Base-by-base conservation (phyloP, 352 stramenopile genomes). In the Globisporangium irregulare region DNA sequence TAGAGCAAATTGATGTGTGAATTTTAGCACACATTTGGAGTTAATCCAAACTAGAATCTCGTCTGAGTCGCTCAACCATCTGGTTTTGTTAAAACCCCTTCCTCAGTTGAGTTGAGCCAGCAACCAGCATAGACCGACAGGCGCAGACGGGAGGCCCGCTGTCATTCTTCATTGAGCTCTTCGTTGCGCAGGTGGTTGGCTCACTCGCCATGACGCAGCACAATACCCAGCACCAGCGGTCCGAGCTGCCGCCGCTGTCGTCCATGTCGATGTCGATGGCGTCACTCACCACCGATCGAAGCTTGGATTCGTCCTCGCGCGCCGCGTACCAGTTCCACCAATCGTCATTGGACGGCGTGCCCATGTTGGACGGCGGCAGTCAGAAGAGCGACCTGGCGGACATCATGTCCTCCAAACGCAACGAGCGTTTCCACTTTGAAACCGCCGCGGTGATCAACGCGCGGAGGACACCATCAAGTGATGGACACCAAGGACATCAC, bases 321-420 rank as follows among this genome's bases (percentile, higher is more conserved):
- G 60, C 64, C 24, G 32, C 14, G 9, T 55, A 58, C 41, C 36
- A 55, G 24, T 68, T 51, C 63, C 4, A 48, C 18, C 12, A 41
- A 55, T 18, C n/a, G 22, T 9, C 46, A 5, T 24, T 54, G 5
- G 55, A 32, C 1, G 25, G 38, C 27, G n/a, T 59, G 1, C 41
- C 36, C 25, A 50, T 66, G 48, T 48, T 66, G 24, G 61, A 50
- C 29, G 20, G 32, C 60, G 27, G 22, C 50, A 20, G 68, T 55
- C 24, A 20, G 24, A 25, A 34, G 59, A 56, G 51, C 25, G 59
- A 56, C 59, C 25, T 54, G 27, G 32, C 46, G 24, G 27, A 64
- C 41, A 73, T 67, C 20, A 34, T 66, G 5, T 60, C 50, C 20
- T 72, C 61, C 15, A 62, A 69, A n/a, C 54, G 53, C 29, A 41